Evolutionary conservation across 1,139 yeast species (phyloP).

Genomic region (Yamadazyma diddensiae): DNA sequence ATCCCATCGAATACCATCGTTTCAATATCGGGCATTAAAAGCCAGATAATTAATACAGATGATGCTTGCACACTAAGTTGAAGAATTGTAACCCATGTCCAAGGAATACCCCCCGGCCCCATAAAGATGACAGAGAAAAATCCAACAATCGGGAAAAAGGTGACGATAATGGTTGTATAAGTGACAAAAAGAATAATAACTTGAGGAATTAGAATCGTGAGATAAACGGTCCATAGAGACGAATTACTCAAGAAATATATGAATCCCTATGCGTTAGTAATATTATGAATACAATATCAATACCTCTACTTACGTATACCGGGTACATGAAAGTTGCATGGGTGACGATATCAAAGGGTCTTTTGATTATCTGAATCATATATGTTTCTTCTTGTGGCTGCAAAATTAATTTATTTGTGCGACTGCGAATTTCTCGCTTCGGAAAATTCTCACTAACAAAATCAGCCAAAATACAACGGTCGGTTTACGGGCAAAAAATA

Average conservation of each 20-base stretch:
- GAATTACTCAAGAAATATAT: constrained; percentile 43
- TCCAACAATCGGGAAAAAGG: constrained; percentile 49
- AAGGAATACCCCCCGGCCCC: constrained; percentile 53
- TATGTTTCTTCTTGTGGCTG: neutral
- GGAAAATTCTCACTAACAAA: neutral
- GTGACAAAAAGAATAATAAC: constrained; percentile 41
- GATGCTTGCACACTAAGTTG: constrained; percentile 54
- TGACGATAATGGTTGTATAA: constrained; percentile 35
- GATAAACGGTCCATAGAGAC: constrained; percentile 50
- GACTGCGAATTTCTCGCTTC: neutral
- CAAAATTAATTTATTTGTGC: constrained; percentile 1
- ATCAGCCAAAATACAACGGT: neutral
- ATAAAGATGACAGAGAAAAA: constrained; percentile 44
- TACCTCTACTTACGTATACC: constrained; percentile 11
- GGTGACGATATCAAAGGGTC: constrained; percentile 5
- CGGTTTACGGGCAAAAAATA: too few species aligned
- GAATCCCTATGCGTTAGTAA: constrained; percentile 31
- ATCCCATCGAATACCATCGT: constrained; percentile 57
- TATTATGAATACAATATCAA: neutral
- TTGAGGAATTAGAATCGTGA: constrained; percentile 51
- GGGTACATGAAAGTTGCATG: constrained; percentile 13
- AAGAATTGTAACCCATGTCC: constrained; percentile 52
- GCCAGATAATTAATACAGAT: constrained; percentile 43
- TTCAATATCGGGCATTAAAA: constrained; percentile 59
- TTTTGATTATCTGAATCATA: constrained; percentile 1